Evolutionary conservation across 2,329 filamentous ascomycete genomes (phyloP), one percentile per base, ranked within the genome.

Genomic region (Ophiostoma ulmi): DNA sequence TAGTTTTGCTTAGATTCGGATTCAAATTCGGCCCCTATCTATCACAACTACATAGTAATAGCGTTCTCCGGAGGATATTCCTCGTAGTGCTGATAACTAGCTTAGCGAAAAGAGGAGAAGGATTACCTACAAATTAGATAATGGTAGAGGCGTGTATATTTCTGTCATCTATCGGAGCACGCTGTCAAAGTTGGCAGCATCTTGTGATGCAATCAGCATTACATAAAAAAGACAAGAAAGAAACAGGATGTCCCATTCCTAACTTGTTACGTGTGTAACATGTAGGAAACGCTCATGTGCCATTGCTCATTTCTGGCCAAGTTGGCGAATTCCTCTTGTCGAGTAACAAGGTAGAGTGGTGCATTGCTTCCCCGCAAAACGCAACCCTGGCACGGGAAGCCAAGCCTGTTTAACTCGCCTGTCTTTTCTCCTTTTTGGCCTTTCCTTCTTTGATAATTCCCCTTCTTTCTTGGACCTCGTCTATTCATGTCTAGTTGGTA

Each of bases 311-410:
- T 58, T 58, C 52, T 26, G 52, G 22, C 52, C 52, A 58, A 58
- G 52, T 17, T 58, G 52, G 52, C 52, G 52, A 58, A 58, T 26
- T 26, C 52, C 3, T 11, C 52, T 3, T 22, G 6, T n/a, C n/a
- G 20, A 22, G n/a, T 58, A 13, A 13, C 14, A 58, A 4, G 26
- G n/a, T 22, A 58, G 52, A 17, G 44, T 48, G n/a, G 44, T 48
- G 20, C 44, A 48, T 26, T 58, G 58, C 58, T 63, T 63, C 58
- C 58, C 58, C 58, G 58, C 58, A 63, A 63, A 63, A 63, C 58
- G 26, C 58, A 63, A 63, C 26, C 58, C 58, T 63, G 58, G 58
- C 58, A 63, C 58, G 58, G 55, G 26, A 31, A 63, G 58, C 58
- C 52, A 58, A 58, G 52, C 52, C 52, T 58, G n/a, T 61, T 61